A percentile compares a stretch with the other conserved stretches of the same genome.
phyloP scores from a whole-genome alignment of 345 rosid species.

The Melaleuca quinquenervia region DNA sequence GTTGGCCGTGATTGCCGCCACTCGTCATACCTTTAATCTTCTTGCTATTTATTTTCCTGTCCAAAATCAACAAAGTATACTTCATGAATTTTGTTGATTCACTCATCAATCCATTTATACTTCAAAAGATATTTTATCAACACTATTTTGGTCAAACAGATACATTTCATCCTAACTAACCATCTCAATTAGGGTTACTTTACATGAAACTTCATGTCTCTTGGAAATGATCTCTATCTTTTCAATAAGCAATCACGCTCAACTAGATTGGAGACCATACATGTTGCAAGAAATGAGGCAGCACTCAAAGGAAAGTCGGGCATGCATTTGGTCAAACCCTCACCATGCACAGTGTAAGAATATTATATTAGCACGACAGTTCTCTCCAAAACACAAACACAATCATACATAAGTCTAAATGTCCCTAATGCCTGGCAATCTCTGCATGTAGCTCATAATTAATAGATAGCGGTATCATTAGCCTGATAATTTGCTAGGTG shows the following conservation, averaged over 20 bases:
- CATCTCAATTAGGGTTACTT: not conserved
- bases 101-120: no score
- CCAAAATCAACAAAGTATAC: no score
- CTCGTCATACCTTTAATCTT: no score
- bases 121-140: not conserved
- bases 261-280: not conserved
- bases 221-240: not conserved
- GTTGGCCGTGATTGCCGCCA: no score
- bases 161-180: not conserved
- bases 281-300: not conserved
- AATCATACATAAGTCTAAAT: not conserved
- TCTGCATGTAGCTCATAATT: not conserved
- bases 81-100: no score
- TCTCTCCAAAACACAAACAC: not conserved
- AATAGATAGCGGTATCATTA: not conserved
- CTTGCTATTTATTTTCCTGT: no score
- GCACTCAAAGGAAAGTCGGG: not conserved
- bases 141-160: not conserved
- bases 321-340: not conserved
- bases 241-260: not conserved
- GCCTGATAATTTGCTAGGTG: not conserved
- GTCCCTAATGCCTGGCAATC: not conserved
- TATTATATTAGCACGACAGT: not conserved
- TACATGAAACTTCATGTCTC: not conserved
- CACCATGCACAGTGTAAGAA: not conserved